Evolutionary conservation across 1,284 basidiomycete genomes (phyloP), one percentile per base, ranked within the genome.

Genomic region (Heterobasidion annosum): DNA sequence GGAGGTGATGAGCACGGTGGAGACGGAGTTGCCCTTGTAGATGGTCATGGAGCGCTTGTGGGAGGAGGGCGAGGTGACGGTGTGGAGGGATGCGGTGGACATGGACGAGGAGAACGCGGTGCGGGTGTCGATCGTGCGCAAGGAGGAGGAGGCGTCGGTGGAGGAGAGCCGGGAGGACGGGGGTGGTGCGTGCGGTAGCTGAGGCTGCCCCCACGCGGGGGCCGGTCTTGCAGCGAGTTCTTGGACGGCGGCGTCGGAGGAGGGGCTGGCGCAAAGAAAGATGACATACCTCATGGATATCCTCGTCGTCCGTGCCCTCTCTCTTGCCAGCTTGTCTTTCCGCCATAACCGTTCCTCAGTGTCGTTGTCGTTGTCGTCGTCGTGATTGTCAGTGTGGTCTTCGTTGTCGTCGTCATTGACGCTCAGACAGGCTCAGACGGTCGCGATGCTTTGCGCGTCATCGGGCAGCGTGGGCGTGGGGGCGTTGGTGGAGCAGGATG

Each of bases 1-100:
- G 8, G 91, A 88, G 4, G 88, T 84, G 64, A 98, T 88, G 49
- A 91, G 74, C 40, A 91, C 85, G 25, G 83, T 77, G 4, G 88
- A 91, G 34, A 91, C 85, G 7, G 78, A 83, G 61, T 80, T 78
- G 8, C 88, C 86, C 64, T 76, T 79, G 8, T 84, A 82, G 52
- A 88, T 78, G 16, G 88, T 90, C 60, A 90, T 68, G 10, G 86
- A 88, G 43, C 85, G 81, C 58, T 70, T 69, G 54, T 81, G 79
- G 3, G 61, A 58, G 16, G 52, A 34, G 37, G 51, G 34, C 1
- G 46, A 49, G 12, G 45, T 47, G 3, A 16, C n/a, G 2, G 55
- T 42, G 8, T 33, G 42, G 7, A 34, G 43, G 10, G 51, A 48
- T 9, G 48, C 33, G 48, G 48, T 50, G 10, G 48, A 50, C 48